Base-by-base conservation (phyloP, 495 filamentous ascomycete genomes). In the Penicillium lagena region DNA sequence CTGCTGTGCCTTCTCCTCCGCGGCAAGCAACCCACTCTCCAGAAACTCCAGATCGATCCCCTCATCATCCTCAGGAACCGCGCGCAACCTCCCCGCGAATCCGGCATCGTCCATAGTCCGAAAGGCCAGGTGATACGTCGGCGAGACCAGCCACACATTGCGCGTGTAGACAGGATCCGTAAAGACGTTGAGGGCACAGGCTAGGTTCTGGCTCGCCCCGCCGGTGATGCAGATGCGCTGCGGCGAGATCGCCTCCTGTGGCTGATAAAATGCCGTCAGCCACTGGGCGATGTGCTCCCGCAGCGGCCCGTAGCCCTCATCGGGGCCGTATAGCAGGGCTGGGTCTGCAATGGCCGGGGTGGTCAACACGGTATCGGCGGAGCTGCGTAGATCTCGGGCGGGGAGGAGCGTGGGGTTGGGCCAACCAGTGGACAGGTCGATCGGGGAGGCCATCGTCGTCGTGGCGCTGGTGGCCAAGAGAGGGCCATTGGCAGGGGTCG, bases 161-260 rank as follows among this genome's bases (percentile, higher is more conserved):
- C 77, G 71, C 12, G 90, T 95, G 54, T 83, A 86, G 2, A 69
- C 59, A 0, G 88, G 86, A 55, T 94, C 89, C 0, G 88, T 85
- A 48, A 84, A 95, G 12, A 81, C 78, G 54, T 80, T 75, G 27
- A 96, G 67, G 3, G 90, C 63, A 49, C 75, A 81, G 1, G 82
- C 85, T 7, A 95, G 63, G 54, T 79, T 86, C 63, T 91, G 87
- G 40, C 74, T 81, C 2, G 90, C 90, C 11, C 81, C 90, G 29
- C 87, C 83, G 0, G 89, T 87, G 55, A 96, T 83, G 60, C 81
- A 84, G 37, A 95, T 84, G 36, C 87, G 73, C 5, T 78, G 71
- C 1, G 71, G 33, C 1, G 59, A 46, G n/a, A 78, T 64, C 0
- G 68, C 60, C 0, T 58, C 49, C 15, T 41, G 13, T 0, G 76